Base-by-base conservation (phyloP, 75 land plant species). In the Selaginella moellendorffii region DNA sequence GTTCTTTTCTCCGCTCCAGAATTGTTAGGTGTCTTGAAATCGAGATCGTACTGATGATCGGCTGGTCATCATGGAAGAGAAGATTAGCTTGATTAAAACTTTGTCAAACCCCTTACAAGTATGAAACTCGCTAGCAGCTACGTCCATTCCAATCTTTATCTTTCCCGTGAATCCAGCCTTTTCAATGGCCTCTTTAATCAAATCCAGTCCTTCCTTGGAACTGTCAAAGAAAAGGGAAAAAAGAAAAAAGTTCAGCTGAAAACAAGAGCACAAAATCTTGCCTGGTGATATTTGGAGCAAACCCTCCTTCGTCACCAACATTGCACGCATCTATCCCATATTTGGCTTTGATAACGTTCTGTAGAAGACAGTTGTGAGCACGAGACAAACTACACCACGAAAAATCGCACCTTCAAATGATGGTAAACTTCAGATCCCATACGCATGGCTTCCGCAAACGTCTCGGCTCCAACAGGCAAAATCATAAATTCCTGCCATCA, bases 251-350 rank as follows among this genome's bases (percentile, higher is more conserved):
- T n/a, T n/a, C n/a, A n/a, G n/a, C n/a, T n/a, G n/a, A n/a, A n/a
- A n/a, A n/a, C 64, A 28, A 18, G 30, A 62, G 8, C 10, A 9
- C 18, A 10, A 28, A 62, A 10, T 17, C 79, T 72, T 88, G 73
- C 97, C 89, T 88, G 64, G 90, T 85, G 18, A 92, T 80, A 77
- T 84, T 86, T 27, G 99, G 96, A 74, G 88, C 85, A 78, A 86
- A 80, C 28, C 99, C 96, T 24, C 99, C 99, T 72, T 80, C 99
- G 66, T 95, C 96, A 53, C 99, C 90, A 69, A 95, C 96, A 84
- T 84, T 89, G 76, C 88, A 95, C 29, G 86, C 99, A 79, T 71
- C 79, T 28, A 83, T 71, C 36, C 91, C 99, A 81, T 80, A 79
- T 71, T 84, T 95, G 69, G 83, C 96, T 62, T 78, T 71, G 61